Evolutionary conservation across 768 basidiomycete genomes (phyloP), one percentile per base, ranked within the genome.

Genomic region (Trametes meyenii): DNA sequence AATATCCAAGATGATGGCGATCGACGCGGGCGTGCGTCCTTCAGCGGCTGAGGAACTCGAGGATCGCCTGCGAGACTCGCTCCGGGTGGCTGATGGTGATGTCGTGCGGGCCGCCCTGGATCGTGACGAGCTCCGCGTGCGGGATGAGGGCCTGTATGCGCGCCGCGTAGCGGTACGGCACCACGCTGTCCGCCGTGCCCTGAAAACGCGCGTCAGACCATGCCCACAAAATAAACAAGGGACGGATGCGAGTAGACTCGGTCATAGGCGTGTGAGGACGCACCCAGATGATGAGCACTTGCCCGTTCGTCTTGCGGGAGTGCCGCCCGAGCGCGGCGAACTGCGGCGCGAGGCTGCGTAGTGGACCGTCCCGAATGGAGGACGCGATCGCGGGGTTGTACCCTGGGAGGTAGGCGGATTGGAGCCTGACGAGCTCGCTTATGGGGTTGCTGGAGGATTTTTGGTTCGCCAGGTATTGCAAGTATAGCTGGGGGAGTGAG

Each of bases 321-420:
- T 64, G 61, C 36, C 71, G 64, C 5, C 70, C 82, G 16, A 79
- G 75, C 0, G 81, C 77, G 26, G 78, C 71, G 66, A 90, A 90
- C 3, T 85, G 76, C 1, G 79, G 71, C 0, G 72, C 73, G 56
- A 86, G 82, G 5, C 88, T 87, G 40, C 89, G 84, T 29, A 91
- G 76, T 14, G 90, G 89, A 1, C 89, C 89, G 40, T 88, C 83
- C 36, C 89, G 82, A 24, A 92, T 76, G 3, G 85, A 89, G 5
- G 89, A 90, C 0, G 89, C 89, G n/a, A 92, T 75, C 0, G 90
- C 90, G 21, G 83, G 81, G 64, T 92, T 90, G 70, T 85, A 92
- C 4, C 90, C 84, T 0, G 86, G 83, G 5, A 92, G 79, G 68
- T 90, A 86, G 1, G 90, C 90, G 0, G 88, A 88, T 73, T 92